phyloP scores from a whole-genome alignment of 441 rosid species.

The Geranium incanum region DNA sequence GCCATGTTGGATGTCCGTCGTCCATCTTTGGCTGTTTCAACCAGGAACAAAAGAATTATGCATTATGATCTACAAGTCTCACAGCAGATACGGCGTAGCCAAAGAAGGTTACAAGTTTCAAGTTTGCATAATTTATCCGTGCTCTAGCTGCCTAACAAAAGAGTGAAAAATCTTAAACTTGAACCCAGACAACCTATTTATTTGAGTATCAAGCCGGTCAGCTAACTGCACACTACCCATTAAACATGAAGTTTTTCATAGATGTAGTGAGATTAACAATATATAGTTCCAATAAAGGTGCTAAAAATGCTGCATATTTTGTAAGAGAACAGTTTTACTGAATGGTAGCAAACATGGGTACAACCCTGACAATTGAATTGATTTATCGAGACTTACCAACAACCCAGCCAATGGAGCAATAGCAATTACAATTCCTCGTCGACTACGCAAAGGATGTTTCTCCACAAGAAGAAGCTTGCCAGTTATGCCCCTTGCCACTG shows the following conservation, averaged over 20 bases:
- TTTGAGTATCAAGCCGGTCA: not conserved
- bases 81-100: not conserved
- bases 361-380: not conserved
- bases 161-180: not conserved
- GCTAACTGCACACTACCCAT: not conserved
- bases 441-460: constrained; percentile 68
- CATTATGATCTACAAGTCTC: not conserved
- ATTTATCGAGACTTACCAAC: constrained; percentile 35
- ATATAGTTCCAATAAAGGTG: not conserved
- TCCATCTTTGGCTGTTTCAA: constrained; percentile 54
- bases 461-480: constrained; percentile 61
- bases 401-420: constrained; percentile 59
- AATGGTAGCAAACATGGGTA: not conserved
- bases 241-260: not conserved
- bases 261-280: not conserved
- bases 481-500: constrained; percentile 34
- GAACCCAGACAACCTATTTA: not conserved
- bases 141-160: no score
- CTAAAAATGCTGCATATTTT: not conserved
- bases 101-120: not conserved
- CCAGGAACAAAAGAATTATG: not conserved
- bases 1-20: constrained; percentile 53
- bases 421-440: constrained; percentile 51
- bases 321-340: not conserved
- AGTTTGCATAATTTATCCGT: no score